Evolutionary conservation across 1,284 basidiomycete species (phyloP).

Genomic region (Fomitopsis palustris): DNA sequence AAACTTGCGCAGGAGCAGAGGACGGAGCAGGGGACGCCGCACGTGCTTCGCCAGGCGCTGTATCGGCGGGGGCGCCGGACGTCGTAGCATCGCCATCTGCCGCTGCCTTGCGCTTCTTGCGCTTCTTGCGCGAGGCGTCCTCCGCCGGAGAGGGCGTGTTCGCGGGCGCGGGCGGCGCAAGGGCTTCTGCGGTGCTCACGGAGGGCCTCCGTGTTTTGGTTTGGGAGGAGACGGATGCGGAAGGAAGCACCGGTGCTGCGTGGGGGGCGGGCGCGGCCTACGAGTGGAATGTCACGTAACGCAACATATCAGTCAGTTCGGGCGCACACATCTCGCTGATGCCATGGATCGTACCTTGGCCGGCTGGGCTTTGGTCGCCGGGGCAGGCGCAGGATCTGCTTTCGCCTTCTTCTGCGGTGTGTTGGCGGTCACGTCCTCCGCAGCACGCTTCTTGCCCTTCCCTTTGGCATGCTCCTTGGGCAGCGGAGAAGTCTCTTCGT

Average conservation of each 20-base stretch:
- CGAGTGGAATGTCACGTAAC: background rate
- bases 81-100: slow-evolving; percentile 6
- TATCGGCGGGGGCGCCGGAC: background rate
- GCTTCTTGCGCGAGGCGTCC: slow-evolving; percentile 18
- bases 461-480: slow-evolving; percentile 30
- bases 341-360: background rate
- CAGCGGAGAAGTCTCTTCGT: slow-evolving; percentile 2
- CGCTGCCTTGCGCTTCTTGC: slow-evolving; percentile 34
- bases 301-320: background rate
- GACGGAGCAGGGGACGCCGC: background rate
- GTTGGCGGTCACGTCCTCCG: slow-evolving; percentile 28
- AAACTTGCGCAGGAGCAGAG: background rate
- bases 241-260: background rate
- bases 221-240: background rate
- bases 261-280: too few species aligned
- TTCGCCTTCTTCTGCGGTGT: slow-evolving; percentile 33
- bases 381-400: slow-evolving; percentile 9
- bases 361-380: slow-evolving; percentile 7
- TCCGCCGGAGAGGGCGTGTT: slow-evolving; percentile 6
- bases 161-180: background rate
- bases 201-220: slow-evolving; percentile 25
- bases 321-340: background rate
- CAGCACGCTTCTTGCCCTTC: slow-evolving; percentile 43
- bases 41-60: background rate
- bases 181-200: background rate